Evolutionary conservation across 2,329 filamentous ascomycete species (phyloP).

Genomic region (Fusarium temperatum): DNA sequence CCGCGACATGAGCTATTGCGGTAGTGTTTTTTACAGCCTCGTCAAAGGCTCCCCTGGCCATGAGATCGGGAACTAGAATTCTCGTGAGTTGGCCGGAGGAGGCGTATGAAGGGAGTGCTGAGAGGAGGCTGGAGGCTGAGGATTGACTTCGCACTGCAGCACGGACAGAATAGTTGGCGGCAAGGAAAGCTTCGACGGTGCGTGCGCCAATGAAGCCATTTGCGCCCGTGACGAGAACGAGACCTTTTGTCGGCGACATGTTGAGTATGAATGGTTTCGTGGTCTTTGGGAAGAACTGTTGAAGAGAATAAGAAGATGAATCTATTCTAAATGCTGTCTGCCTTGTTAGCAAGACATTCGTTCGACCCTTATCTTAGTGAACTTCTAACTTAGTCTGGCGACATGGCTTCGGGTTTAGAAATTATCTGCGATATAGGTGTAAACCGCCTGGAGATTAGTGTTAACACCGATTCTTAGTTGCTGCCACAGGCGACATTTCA

Average conservation of each 20-base stretch:
- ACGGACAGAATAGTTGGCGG: slow-evolving; percentile 1
- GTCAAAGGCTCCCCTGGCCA: neutral
- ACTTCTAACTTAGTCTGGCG: neutral
- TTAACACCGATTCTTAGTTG: neutral
- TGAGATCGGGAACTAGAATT: neutral
- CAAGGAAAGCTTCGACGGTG: slow-evolving; percentile 13
- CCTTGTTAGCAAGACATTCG: neutral
- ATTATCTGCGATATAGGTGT: neutral
- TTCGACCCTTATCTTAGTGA: neutral
- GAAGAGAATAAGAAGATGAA: neutral
- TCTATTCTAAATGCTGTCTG: neutral
- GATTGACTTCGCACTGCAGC: slow-evolving; percentile 5
- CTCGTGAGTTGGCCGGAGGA: neutral
- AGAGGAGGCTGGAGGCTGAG: slow-evolving; percentile 6
- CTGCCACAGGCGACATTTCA: neutral
- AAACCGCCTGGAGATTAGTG: neutral
- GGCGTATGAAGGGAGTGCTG: neutral
- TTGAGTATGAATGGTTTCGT: neutral
- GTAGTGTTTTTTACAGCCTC: neutral
- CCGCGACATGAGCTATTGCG: slow-evolving; percentile 8
- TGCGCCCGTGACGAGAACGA: slow-evolving; percentile 15
- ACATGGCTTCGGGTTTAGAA: neutral
- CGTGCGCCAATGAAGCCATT: slow-evolving; percentile 22
- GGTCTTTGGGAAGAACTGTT: neutral
- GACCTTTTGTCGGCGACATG: slow-evolving; percentile 1